A percentile compares a stretch with the other conserved stretches of the same genome.
phyloP scores from a whole-genome alignment of 1,139 yeast genomes.

The Yamadazyma sp. region DNA sequence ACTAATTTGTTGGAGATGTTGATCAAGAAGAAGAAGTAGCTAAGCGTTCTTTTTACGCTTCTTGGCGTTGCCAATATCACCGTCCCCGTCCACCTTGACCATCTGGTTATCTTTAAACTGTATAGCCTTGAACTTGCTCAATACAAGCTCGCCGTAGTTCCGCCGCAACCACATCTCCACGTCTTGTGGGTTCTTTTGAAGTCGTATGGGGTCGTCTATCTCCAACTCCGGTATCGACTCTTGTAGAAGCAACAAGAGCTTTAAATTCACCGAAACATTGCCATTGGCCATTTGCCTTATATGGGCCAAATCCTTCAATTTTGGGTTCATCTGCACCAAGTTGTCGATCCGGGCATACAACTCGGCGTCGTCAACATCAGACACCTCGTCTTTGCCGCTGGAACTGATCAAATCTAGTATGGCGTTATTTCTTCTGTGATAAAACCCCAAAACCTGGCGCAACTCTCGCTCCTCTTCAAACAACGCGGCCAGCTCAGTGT shows the following conservation, averaged over 20 bases:
- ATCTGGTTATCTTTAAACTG: constrained; percentile 19
- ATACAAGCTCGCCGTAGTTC: constrained; percentile 35
- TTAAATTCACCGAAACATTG: constrained; percentile 4
- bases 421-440: constrained; percentile 41
- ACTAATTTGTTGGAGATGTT: constrained; percentile 56
- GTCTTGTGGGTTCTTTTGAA: constrained; percentile 42
- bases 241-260: constrained; percentile 16
- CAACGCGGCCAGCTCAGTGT: constrained; percentile 17
- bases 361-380: constrained; percentile 16
- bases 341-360: constrained; percentile 22
- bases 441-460: constrained; percentile 34
- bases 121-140: constrained; percentile 36
- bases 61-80: constrained; percentile 10
- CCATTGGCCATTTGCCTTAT: constrained; percentile 4
- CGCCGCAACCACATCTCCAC: constrained; percentile 41
- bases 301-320: constrained; percentile 17
- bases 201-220: constrained; percentile 36
- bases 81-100: constrained; percentile 14
- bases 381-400: constrained; percentile 12
- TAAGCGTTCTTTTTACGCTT: constrained; percentile 11
- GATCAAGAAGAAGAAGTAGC: constrained; percentile 20
- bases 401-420: constrained; percentile 27
- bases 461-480: constrained; percentile 34
- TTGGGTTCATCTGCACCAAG: constrained; percentile 23
- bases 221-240: constrained; percentile 40